Percentiles rank a stretch among this genome's conserved stretches.
These are phyloP conservation scores for Globisporangium abappressorium DNA, from an alignment of 352 stramenopile species.

Conservation along the genomic window DNA sequence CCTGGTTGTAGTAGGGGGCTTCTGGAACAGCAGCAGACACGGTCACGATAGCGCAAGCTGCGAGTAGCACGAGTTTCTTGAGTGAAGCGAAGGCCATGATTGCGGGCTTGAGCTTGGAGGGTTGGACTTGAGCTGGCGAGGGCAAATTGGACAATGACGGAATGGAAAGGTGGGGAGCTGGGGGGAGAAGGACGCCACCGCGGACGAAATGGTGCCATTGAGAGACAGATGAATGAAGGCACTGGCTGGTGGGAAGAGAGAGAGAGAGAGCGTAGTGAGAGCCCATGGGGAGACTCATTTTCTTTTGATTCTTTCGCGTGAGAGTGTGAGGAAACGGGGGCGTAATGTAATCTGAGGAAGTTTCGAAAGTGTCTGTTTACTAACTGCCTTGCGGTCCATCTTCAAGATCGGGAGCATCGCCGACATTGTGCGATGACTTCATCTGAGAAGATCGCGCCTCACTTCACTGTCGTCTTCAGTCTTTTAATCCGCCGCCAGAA, in stretches of 20 bases:
- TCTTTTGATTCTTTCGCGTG: no score
- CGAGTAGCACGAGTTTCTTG: neutral
- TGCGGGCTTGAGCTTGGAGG: neutral
- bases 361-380: neutral
- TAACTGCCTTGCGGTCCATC: neutral
- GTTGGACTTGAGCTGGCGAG: neutral
- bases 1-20: neutral
- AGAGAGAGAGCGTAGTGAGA: neutral
- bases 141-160: neutral
- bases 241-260: neutral
- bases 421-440: no score
- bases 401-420: neutral
- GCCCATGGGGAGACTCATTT: neutral
- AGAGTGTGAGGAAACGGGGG: neutral
- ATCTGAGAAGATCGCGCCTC: neutral
- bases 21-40: neutral
- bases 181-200: neutral
- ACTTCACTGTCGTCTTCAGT: neutral
- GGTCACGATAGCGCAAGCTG: neutral
- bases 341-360: neutral
- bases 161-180: neutral
- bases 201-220: neutral
- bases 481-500: no score
- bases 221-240: neutral
- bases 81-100: neutral